phyloP scores from a whole-genome alignment of 257 asterid genomes.

The Jacaranda copaia region DNA sequence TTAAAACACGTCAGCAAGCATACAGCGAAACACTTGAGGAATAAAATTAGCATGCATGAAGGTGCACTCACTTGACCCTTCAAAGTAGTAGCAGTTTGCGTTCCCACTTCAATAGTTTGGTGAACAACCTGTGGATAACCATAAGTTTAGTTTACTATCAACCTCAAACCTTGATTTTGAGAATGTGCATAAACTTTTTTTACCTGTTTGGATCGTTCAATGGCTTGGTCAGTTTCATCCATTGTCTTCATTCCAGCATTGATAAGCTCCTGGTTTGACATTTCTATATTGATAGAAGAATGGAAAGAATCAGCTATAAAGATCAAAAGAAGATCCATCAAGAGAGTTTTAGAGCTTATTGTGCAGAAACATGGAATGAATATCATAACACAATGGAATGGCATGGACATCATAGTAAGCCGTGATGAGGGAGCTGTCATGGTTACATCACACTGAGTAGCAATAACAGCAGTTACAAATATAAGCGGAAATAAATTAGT shows the following conservation, averaged over 20 bases:
- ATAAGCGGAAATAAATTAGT: neutral
- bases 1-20: neutral
- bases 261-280: constrained; percentile 97
- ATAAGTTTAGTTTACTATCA: constrained; percentile 32
- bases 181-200: constrained; percentile 28
- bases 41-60: constrained; percentile 1
- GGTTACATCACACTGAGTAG: constrained; percentile 12
- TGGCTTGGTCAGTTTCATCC: constrained; percentile 99
- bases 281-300: constrained; percentile 60
- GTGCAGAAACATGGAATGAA: neutral
- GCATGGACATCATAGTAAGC: neutral
- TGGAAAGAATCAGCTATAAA: constrained; percentile 42
- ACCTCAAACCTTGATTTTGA: constrained; percentile 18
- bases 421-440: no score
- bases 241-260: constrained; percentile 73
- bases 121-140: constrained; percentile 79
- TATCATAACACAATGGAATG: constrained; percentile 33
- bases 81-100: constrained; percentile 88
- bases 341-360: neutral
- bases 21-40: constrained; percentile 28
- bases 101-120: constrained; percentile 96
- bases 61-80: constrained; percentile 86
- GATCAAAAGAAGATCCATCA: neutral
- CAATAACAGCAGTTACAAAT: constrained; percentile 7
- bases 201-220: constrained; percentile 99